Evolutionary conservation across 352 stramenopile genomes (phyloP).

Genomic region (Halophytophthora polymorphica): DNA sequence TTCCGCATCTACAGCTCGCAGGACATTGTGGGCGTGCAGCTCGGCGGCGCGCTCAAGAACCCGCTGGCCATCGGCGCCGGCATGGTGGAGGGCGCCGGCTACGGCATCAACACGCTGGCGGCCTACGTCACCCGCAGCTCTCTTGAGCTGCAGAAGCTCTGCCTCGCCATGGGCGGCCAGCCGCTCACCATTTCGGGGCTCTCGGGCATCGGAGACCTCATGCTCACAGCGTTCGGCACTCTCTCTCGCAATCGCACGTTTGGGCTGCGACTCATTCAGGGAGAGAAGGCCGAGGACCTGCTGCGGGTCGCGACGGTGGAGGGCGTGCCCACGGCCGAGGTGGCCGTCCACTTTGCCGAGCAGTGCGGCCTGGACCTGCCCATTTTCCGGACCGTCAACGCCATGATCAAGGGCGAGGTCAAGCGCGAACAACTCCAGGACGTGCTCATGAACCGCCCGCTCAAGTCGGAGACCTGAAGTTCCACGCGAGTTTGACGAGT

Average conservation of each 20-base stretch:
- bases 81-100: slow-evolving; percentile 96
- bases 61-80: slow-evolving; percentile 95
- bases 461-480: slow-evolving; percentile 71
- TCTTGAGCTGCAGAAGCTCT: slow-evolving; percentile 95
- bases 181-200: slow-evolving; percentile 95
- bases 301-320: slow-evolving; percentile 89
- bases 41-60: slow-evolving; percentile 97
- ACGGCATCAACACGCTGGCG: slow-evolving; percentile 95
- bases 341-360: slow-evolving; percentile 89
- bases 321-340: slow-evolving; percentile 94
- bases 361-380: slow-evolving; percentile 89
- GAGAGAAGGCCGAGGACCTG: slow-evolving; percentile 92
- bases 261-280: slow-evolving; percentile 92
- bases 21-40: slow-evolving; percentile 95
- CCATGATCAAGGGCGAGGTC: slow-evolving; percentile 81
- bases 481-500: not conserved
- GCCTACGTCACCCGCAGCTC: slow-evolving; percentile 95
- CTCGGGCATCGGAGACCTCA: slow-evolving; percentile 91
- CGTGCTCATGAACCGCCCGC: slow-evolving; percentile 76
- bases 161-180: slow-evolving; percentile 91
- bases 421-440: slow-evolving; percentile 71
- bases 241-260: slow-evolving; percentile 95
- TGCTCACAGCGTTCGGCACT: slow-evolving; percentile 96
- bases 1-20: slow-evolving; percentile 94
- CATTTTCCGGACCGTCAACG: slow-evolving; percentile 86